Evolutionary conservation across 2,329 filamentous ascomycete genomes (phyloP).

Genomic region (Trichoderma breve): DNA sequence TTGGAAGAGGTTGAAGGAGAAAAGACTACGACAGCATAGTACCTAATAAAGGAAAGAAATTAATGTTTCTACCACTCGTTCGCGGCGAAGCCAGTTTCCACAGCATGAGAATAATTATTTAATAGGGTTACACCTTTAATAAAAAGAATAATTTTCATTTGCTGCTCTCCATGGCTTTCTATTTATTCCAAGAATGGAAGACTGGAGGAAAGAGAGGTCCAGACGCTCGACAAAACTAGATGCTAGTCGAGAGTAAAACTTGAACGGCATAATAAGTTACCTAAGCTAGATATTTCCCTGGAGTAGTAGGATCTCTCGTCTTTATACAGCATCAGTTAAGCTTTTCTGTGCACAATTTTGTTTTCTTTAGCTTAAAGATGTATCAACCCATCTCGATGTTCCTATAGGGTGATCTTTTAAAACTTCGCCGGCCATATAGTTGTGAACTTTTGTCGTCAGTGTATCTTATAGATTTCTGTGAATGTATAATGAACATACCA

Average conservation of each 20-base stretch:
- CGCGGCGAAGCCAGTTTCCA: neutral
- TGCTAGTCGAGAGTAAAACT: too few relatives aligned
- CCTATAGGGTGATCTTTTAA: neutral
- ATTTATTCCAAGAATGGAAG: neutral
- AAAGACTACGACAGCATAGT: neutral
- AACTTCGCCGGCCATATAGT: neutral
- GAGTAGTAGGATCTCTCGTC: too few relatives aligned
- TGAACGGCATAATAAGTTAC: too few relatives aligned
- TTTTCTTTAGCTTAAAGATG: neutral
- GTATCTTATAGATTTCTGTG: too few relatives aligned
- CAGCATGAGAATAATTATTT: neutral
- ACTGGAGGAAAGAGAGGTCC: too few relatives aligned
- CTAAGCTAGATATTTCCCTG: too few relatives aligned
- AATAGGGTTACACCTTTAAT: neutral
- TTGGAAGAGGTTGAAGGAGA: constrained; percentile 18
- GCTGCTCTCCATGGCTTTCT: neutral
- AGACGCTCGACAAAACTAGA: too few relatives aligned
- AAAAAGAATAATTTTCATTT: neutral
- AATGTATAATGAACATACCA: neutral
- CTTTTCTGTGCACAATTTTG: neutral
- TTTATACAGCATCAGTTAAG: too few relatives aligned
- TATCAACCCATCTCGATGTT: neutral
- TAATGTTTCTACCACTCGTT: neutral
- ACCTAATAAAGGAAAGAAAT: neutral
- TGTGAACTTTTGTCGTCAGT: neutral